Evolutionary conservation across 257 asterid genomes (phyloP), one percentile per base, ranked within the genome.

Genomic region (Hygrophila difformis): DNA sequence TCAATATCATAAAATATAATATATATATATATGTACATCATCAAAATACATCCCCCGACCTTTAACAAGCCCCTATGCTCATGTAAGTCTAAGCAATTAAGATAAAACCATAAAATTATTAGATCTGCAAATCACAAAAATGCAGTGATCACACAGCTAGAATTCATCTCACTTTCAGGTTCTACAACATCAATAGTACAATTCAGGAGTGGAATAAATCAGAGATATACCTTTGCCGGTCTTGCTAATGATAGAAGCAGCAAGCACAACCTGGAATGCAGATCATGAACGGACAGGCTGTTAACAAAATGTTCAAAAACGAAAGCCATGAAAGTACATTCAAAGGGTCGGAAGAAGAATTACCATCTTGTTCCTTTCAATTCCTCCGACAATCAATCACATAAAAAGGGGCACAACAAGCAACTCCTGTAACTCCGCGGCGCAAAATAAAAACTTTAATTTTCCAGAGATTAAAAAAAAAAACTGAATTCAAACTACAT

Each of bases 181-280:
- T 3, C 31, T 20, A 43, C 8, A 43, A 15, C 39, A 18, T 20
- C 43, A 17, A 19, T 1, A 50, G n/a, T 12, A 2, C 9, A 44
- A 8, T 22, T 44, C 17, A 9, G 16, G 18, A 35, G 23, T 8
- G 6, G 1, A 50, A 9, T 15, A 14, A 52, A 18, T 19, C n/a
- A 3, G 17, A 35, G 7, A 47, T 13, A n/a, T 57, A 78, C 93
- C 81, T 76, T 82, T 82, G 54, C 88, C 93, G 47, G 84, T 67
- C 72, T 81, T 81, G 51, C 69, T 72, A 6, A 75, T 74, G 35
- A 81, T 72, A 10, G 84, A 74, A 28, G 87, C 93, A 12, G 93
- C 93, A 8, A 81, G 77, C 47, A 81, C 93, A 66, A 77, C 93
- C 93, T 81, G 75, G 60, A 57, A 39, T 31, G 44, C 31, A 40